Conservation (phyloP, 2,329 filamentous ascomycete genomes). For the Fusarium sp. region DNA sequence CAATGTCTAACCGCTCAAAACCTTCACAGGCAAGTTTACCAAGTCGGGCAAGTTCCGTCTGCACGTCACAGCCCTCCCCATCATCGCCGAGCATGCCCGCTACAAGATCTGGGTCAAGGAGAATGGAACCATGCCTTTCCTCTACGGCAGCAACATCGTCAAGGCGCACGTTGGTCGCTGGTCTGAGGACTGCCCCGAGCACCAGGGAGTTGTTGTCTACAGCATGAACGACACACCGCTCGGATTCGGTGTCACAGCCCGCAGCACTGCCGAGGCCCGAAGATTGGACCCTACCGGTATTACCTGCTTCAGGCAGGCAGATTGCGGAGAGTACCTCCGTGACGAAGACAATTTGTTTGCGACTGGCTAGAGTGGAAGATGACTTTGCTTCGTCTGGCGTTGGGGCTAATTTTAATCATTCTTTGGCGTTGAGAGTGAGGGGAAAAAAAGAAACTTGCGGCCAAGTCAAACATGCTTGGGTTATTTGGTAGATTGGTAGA, state of each 20-base stretch:
- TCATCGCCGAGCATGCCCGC: conserved; percentile 89
- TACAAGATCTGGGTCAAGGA: conserved; percentile 98
- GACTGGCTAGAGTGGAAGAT: conserved; percentile 55
- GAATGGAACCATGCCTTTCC: conserved; percentile 97
- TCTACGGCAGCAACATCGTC: conserved; percentile 93
- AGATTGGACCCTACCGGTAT: conserved; percentile 91
- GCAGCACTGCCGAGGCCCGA: conserved; percentile 85
- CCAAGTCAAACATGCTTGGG: conserved; percentile 38
- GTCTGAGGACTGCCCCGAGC: conserved; percentile 93
- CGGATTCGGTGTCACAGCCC: conserved; percentile 93
- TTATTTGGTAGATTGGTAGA: conserved; percentile 42
- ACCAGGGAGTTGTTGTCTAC: conserved; percentile 90
- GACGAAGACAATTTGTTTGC: conserved; percentile 79
- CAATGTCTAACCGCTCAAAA: conserved; percentile 24
- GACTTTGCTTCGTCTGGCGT: conserved; percentile 43
- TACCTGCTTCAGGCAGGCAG: conserved; percentile 89
- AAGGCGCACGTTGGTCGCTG: conserved; percentile 79
- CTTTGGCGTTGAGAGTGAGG: conserved; percentile 43
- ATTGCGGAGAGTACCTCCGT: conserved; percentile 93
- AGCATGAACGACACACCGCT: conserved; percentile 94
- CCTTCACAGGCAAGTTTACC: conserved; percentile 82
- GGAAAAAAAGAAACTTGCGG: conserved; percentile 30
- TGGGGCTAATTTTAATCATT: conserved; percentile 41
- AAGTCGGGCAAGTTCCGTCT: conserved; percentile 96
- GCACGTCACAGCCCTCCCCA: conserved; percentile 88